A percentile compares a stretch with the other conserved stretches of the same genome.
These are phyloP conservation scores for Cylindrodendrum hubeiense DNA, from an alignment of 2,329 filamentous ascomycete species.

Conservation along the genomic window DNA sequence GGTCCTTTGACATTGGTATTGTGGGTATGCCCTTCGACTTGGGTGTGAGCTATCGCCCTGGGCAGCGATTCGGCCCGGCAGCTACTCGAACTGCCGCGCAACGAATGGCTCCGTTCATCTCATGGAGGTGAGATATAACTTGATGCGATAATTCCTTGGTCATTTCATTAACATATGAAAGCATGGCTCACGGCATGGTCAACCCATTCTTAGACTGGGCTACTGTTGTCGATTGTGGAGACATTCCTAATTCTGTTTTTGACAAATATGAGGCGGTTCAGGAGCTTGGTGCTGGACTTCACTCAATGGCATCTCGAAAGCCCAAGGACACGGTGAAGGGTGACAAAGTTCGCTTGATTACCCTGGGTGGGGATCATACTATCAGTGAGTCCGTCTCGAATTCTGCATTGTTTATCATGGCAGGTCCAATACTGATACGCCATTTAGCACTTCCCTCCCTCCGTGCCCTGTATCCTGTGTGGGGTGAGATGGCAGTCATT, in stretches of 20 bases:
- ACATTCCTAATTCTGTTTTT: not conserved
- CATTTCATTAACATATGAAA: not conserved
- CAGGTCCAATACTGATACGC: not conserved
- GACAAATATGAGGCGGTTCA: not conserved
- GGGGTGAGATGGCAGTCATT: not conserved
- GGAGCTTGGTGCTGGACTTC: not conserved
- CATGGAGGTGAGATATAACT: not conserved
- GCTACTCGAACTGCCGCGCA: not conserved
- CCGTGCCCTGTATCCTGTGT: not conserved
- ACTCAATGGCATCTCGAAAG: not conserved
- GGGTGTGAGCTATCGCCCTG: not conserved
- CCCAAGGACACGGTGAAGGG: not conserved
- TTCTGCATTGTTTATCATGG: no score
- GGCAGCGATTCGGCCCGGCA: not conserved
- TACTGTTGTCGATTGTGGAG: not conserved
- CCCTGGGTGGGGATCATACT: not conserved
- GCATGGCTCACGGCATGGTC: not conserved
- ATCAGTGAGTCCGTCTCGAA: not conserved
- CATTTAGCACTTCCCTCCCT: not conserved
- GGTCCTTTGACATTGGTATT: constrained; percentile 10
- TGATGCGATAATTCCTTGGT: not conserved
- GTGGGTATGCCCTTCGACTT: not conserved
- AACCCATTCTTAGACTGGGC: not conserved
- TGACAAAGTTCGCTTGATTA: not conserved
- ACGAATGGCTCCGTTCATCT: not conserved